Percentiles rank a stretch among this genome's conserved stretches.
phyloP scores from a whole-genome alignment of 106 monocot genomes.

The Chionographis japonica region DNA sequence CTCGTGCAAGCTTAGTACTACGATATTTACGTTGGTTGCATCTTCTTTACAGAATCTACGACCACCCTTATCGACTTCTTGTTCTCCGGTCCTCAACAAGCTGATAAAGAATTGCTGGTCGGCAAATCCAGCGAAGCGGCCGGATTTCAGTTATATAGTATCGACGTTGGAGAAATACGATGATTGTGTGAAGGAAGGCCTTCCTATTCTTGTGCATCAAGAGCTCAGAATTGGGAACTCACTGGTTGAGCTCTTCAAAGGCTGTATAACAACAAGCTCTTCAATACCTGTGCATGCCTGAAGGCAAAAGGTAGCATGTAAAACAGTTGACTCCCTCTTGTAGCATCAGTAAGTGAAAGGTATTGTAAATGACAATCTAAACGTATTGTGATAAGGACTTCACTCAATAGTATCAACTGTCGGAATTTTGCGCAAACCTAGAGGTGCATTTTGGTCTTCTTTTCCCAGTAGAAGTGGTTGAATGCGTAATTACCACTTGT shows the following conservation, averaged over 20 bases:
- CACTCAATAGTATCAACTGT: too few relatives aligned
- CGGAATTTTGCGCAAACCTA: too few relatives aligned
- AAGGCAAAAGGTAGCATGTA: constrained; percentile 1
- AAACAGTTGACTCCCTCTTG: constrained; percentile 2
- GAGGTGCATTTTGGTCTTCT: too few relatives aligned
- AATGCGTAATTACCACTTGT: too few relatives aligned
- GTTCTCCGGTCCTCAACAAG: constrained; percentile 70
- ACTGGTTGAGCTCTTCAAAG: constrained; percentile 47
- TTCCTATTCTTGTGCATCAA: constrained; percentile 43
- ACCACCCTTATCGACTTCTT: constrained; percentile 53
- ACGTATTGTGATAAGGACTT: too few relatives aligned
- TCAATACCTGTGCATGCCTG: constrained; percentile 62
- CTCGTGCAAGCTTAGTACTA: too few relatives aligned
- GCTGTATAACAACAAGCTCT: constrained; percentile 39
- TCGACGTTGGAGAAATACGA: constrained; percentile 68
- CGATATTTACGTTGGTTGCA: neutral
- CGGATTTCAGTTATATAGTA: constrained; percentile 77
- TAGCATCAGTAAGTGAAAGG: constrained; percentile 1
- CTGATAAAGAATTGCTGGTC: constrained; percentile 88
- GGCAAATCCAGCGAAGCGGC: constrained; percentile 67
- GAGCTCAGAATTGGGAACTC: constrained; percentile 39
- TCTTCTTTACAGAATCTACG: constrained; percentile 52
- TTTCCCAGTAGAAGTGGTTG: too few relatives aligned
- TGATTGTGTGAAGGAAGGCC: constrained; percentile 61
- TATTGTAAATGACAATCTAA: neutral